These are phyloP conservation scores for Teratosphaeriaceae sp. DNA, from an alignment of 2,329 filamentous ascomycete genomes.

Conservation along the genomic window DNA sequence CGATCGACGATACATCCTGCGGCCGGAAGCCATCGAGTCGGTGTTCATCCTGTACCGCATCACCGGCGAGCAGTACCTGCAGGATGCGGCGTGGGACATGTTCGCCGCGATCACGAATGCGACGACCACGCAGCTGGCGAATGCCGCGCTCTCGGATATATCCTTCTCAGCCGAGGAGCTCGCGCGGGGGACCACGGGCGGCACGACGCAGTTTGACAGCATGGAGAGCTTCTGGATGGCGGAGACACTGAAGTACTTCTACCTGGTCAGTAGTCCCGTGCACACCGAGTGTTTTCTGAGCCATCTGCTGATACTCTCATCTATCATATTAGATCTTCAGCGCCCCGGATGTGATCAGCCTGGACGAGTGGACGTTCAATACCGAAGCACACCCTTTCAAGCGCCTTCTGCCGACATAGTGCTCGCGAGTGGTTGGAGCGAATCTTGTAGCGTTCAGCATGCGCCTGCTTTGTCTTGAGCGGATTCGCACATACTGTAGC, in stretches of 20 bases:
- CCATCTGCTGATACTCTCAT: not conserved
- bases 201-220: constrained; percentile 30
- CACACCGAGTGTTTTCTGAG: not conserved
- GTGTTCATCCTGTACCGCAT: constrained; percentile 56
- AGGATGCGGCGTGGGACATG: constrained; percentile 45
- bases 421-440: not conserved
- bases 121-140: constrained; percentile 39
- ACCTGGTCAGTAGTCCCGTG: constrained; percentile 25
- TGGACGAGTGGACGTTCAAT: constrained; percentile 46
- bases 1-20: constrained; percentile 42
- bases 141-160: constrained; percentile 40
- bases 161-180: constrained; percentile 31
- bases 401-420: constrained; percentile 13
- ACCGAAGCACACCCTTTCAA: constrained; percentile 45
- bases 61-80: constrained; percentile 46
- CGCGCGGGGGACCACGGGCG: constrained; percentile 10
- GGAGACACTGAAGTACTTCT: constrained; percentile 46
- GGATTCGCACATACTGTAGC: no score
- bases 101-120: constrained; percentile 39
- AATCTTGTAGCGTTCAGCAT: constrained; percentile 1
- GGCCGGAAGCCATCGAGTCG: constrained; percentile 55
- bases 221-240: constrained; percentile 48
- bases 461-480: not conserved
- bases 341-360: constrained; percentile 34
- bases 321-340: constrained; percentile 22